Base-by-base conservation (phyloP, 2,329 filamentous ascomycete species). In the Gliomastix tumulicola region DNA sequence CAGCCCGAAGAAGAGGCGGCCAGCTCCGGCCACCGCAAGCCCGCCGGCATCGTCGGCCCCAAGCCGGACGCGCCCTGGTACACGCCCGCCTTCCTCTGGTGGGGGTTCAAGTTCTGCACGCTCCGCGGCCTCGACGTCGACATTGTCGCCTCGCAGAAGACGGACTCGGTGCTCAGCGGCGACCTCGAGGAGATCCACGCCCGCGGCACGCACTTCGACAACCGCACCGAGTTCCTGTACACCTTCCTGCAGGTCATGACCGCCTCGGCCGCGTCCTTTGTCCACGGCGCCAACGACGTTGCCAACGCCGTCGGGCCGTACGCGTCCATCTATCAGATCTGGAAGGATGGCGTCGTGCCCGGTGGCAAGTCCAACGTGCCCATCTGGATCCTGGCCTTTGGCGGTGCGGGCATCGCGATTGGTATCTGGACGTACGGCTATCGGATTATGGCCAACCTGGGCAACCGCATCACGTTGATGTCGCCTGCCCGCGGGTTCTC, bases 201-300 rank as follows among this genome's bases (percentile, higher is more conserved):
- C 13, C 66, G 64, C 20, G 76, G 73, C 3, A 57, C 66, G 20
- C 76, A 79, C 51, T 82, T 72, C 55, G 69, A 79, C 48, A 82
- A 82, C 57, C 18, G 23, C 7, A 33, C 41, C 35, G 77, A 82
- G 55, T 74, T 74, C 57, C 62, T 75, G 34, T 80, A 74, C 55
- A 74, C 70, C 6, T 79, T 76, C 56, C 63, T 76, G 21, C 75
- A 78, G 46, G 55, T 79, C 47, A 63, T 77, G 58, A 77, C 76
- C 6, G 76, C 78, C 9, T 70, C 71, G 44, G 75, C 76, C 21
- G 73, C 76, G 12, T 79, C 76, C 4, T 81, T 82, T 43, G 72
- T 73, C 3, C 78, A 84, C 58, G 79, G 79, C 18, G 76, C 77
- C 45, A 84, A 83, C 53, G 79, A 83, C 42, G 73, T 83, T 16